phyloP scores from a whole-genome alignment of 768 basidiomycete species.

The Suillus hirtellus region DNA sequence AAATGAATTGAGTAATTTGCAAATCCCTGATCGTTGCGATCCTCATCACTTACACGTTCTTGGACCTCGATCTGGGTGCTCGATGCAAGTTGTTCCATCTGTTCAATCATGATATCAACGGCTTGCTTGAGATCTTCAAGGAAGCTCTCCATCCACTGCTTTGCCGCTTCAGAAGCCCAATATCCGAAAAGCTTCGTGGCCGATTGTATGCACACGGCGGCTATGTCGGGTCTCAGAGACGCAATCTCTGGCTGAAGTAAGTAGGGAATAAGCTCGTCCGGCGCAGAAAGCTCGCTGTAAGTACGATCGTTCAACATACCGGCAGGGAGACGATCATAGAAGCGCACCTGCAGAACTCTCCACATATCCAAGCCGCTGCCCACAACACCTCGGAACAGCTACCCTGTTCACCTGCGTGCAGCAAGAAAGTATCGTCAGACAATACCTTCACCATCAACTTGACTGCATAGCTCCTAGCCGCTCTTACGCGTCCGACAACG shows the following conservation, averaged over 20 bases:
- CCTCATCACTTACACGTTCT: conserved; percentile 67
- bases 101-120: conserved; percentile 61
- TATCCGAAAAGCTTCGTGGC: conserved; percentile 83
- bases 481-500: conserved; percentile 78
- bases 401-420: conserved; percentile 64
- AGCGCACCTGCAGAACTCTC: conserved; percentile 87
- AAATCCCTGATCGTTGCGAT: neutral
- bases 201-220: conserved; percentile 81
- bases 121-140: conserved; percentile 62
- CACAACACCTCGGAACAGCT: conserved; percentile 85
- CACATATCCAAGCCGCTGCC: conserved; percentile 96
- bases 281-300: conserved; percentile 73
- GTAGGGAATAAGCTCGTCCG: conserved; percentile 70
- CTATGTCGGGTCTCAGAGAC: conserved; percentile 60
- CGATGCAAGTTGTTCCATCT: conserved; percentile 57
- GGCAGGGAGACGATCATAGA: neutral
- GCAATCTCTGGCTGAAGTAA: conserved; percentile 62
- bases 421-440: conserved; percentile 72
- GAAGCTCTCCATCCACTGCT: conserved; percentile 74
- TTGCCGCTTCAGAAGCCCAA: conserved; percentile 78
- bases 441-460: conserved; percentile 81
- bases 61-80: conserved; percentile 85
- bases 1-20: conserved; percentile 10
- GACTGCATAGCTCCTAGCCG: conserved; percentile 76
- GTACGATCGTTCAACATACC: conserved; percentile 11